Evolutionary conservation across 1,139 yeast species (phyloP).

Genomic region (Casaregolazyma lundiana): DNA sequence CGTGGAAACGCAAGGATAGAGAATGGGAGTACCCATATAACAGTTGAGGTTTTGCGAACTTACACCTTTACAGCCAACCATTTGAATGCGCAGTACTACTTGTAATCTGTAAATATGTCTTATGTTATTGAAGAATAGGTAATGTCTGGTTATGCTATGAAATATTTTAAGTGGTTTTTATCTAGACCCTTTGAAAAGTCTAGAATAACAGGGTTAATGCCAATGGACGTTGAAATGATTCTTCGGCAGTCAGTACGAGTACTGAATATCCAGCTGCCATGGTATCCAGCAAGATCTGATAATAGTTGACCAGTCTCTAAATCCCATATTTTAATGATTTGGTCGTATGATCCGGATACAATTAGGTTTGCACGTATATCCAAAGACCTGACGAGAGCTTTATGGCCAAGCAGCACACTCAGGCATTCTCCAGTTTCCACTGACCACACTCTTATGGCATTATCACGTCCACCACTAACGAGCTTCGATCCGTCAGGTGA

Average conservation of each 20-base stretch:
- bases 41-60: neutral
- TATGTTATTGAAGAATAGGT: neutral
- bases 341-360: slow-evolving; percentile 37
- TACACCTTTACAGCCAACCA: neutral
- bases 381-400: slow-evolving; percentile 31
- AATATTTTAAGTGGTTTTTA: slow-evolving; percentile 21
- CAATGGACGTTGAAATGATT: slow-evolving; percentile 34
- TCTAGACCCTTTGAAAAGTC: slow-evolving; percentile 32
- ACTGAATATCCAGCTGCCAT: slow-evolving; percentile 35
- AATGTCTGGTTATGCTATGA: slow-evolving; percentile 14
- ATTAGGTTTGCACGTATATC: slow-evolving; percentile 26
- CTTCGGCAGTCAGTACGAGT: slow-evolving; percentile 31
- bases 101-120: neutral
- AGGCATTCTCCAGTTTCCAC: slow-evolving; percentile 28
- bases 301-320: slow-evolving; percentile 27
- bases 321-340: slow-evolving; percentile 37
- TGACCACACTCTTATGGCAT: slow-evolving; percentile 34
- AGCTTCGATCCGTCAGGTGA: slow-evolving; percentile 24
- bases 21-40: slow-evolving; percentile 80
- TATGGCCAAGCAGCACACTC: slow-evolving; percentile 30
- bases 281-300: slow-evolving; percentile 29
- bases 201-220: slow-evolving; percentile 31
- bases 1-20: slow-evolving; percentile 76
- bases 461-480: slow-evolving; percentile 37
- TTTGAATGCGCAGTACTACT: neutral